Base-by-base conservation (phyloP, 495 filamentous ascomycete genomes). In the Hypoxylon lenormandii region DNA sequence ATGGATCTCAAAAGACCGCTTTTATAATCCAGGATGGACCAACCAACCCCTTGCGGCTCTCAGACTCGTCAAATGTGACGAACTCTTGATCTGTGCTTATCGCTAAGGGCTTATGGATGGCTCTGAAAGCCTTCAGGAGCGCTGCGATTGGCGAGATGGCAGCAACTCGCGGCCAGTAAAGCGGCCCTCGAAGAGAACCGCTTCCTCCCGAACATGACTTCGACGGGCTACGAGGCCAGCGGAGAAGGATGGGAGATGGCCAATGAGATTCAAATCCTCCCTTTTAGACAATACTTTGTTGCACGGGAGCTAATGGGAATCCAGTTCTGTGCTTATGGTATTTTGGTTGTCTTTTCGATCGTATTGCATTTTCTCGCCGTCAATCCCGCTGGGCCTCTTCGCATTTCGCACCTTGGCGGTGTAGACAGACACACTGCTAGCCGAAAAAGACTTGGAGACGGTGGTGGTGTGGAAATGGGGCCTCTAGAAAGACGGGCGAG, bases 11-110 rank as follows among this genome's bases (percentile, higher is more conserved):
- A 40, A 50, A 15, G 60, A 43, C 22, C 51, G 26, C 51, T 55
- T 55, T 62, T 66, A 72, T 69, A 70, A 49, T 67, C 42, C 54
- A 52, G 57, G 51, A 67, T 53, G 49, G 52, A 66, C 40, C 43
- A 46, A 28, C 50, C 26, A 47, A 22, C 36, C 46, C 45, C 23
- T 60, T 72, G 70, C 70, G 72, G 73, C 75, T 73, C 57, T 47
- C 55, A 4, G 16, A 56, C 70, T 51, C 57, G 75, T 75, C 73
- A 70, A 62, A 74, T 72, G 66, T 75, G 69, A 74, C 74, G 76
- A 78, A 78, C 76, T 49, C 69, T 56, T 78, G 76, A 75, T 76
- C 72, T 74, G 73, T 75, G 76, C 76, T 74, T 71, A 63, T 74
- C 64, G 55, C 70, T 72, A 72, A 54, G n/a, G 55, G 45, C 57